Evolutionary conservation across 176 grass and related monocot species (phyloP).

Genomic region (Miscanthus lutarioriparius): DNA sequence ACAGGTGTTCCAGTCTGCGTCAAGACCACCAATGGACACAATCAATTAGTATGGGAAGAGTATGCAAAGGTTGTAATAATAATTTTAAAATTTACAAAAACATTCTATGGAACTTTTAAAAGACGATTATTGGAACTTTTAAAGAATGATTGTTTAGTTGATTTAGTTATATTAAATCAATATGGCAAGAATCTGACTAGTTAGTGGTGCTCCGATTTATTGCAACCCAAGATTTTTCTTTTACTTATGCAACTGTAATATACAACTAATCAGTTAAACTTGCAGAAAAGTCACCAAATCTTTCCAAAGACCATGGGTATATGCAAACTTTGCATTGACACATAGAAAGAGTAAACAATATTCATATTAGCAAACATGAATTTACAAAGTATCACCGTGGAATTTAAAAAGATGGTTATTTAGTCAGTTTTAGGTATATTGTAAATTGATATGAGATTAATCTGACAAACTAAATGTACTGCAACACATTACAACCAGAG

Average conservation of each 20-base stretch:
- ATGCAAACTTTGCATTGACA: neutral
- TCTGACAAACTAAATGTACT: no score
- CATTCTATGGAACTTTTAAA: slow-evolving; percentile 15
- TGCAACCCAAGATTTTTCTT: neutral
- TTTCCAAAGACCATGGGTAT: neutral
- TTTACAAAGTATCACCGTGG: neutral
- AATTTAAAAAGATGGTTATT: no score
- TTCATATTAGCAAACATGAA: neutral
- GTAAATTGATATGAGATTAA: no score
- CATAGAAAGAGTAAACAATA: no score
- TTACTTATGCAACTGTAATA: neutral
- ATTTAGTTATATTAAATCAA: slow-evolving; percentile 4
- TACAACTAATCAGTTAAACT: neutral
- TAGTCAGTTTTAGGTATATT: no score
- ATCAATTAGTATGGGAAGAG: no score
- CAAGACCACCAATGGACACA: no score
- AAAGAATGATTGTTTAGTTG: neutral
- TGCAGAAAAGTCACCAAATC: neutral
- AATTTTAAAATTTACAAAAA: neutral
- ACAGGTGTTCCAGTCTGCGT: no score
- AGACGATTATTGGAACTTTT: neutral
- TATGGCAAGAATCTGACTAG: neutral
- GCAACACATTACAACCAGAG: neutral
- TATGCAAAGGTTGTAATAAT: neutral
- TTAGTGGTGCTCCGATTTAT: neutral